A percentile compares a stretch with the other conserved stretches of the same genome.
phyloP scores from a whole-genome alignment of 73 alveolate genomes.

The Uronychia setigera region DNA sequence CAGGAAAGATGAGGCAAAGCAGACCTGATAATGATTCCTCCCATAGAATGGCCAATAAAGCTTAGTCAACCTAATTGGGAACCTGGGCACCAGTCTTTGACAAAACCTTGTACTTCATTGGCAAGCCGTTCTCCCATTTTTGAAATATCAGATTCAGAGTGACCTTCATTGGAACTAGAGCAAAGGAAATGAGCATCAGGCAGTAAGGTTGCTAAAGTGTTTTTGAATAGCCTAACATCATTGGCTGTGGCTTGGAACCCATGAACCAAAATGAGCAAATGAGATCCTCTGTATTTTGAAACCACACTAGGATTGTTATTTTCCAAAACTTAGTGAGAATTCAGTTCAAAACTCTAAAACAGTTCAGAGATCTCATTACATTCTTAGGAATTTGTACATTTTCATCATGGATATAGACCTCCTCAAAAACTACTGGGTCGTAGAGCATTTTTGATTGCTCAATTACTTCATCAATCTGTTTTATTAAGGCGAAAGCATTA shows the following conservation, averaged over 20 bases:
- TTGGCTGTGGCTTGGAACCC: constrained; percentile 99
- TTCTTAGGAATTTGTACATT: constrained; percentile 15
- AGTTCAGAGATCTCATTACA: constrained; percentile 2
- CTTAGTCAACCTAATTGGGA: constrained; percentile 83
- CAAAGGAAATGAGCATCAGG: constrained; percentile 97
- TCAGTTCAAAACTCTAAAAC: constrained; percentile 8
- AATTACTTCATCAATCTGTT: not conserved
- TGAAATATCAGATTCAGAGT: constrained; percentile 93
- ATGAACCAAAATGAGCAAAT: constrained; percentile 97
- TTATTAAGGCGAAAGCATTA: not conserved
- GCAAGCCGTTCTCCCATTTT: constrained; percentile 96
- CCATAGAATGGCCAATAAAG: constrained; percentile 99
- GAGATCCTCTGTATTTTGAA: constrained; percentile 73
- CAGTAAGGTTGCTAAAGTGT: constrained; percentile 93
- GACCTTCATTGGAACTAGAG: constrained; percentile 94
- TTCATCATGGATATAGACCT: constrained; percentile 37
- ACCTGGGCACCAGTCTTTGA: constrained; percentile 83
- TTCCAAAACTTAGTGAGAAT: not conserved
- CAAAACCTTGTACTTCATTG: constrained; percentile 87
- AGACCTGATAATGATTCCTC: constrained; percentile 95
- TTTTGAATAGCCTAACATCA: constrained; percentile 98
- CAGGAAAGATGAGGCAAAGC: constrained; percentile 95
- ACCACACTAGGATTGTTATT: not conserved
- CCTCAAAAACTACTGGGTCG: constrained; percentile 42
- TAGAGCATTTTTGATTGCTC: not conserved